Evolutionary conservation across 305 asterid genomes (phyloP), one percentile per base, ranked within the genome.

Genomic region (Rubia tinctorum): DNA sequence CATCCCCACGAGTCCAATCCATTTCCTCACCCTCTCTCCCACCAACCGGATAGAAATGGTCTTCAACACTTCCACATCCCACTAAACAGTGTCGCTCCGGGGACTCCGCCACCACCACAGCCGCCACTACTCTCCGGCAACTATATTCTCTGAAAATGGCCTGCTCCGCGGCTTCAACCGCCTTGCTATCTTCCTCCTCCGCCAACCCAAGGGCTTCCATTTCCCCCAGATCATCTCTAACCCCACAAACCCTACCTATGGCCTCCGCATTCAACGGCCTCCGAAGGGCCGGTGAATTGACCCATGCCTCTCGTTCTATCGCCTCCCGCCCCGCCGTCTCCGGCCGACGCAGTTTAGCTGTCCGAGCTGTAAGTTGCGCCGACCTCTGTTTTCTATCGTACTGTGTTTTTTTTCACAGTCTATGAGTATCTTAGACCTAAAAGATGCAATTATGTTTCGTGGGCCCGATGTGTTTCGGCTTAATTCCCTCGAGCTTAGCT

Each of bases 251-350:
- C 39, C 55, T 81, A 75, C 64, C 89, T 45, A 70, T 84, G 34
- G 42, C 83, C 56, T 87, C 88, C 65, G 78, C 93, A 13, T 87
- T 90, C 82, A 80, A 89, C 72, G 90, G 87, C 62, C 77, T 77
- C 79, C 81, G 77, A 68, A 82, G 71, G 44, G 71, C 93, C 64
- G 69, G 84, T 53, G 67, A 85, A 44, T 73, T 70, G 0, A 58
- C 86, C 65, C 78, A 14, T 8, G 78, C 23, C 61, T 77, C 88
- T 8, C 84, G 76, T 58, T 73, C 89, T 10, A 6, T 79, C 71
- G 77, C 91, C 44, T 71, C 88, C 73, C 78, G 73, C 67, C 64
- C 82, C 47, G 71, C 85, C 27, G 69, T 76, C 56, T 56, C 93
- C 37, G 77, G 78, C 51, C 83, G 87, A 1, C 87, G 86, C 77